Evolutionary conservation across 345 rosid species (phyloP), one percentile per base, ranked within the genome.

Genomic region (Euphorbia tirucalli): DNA sequence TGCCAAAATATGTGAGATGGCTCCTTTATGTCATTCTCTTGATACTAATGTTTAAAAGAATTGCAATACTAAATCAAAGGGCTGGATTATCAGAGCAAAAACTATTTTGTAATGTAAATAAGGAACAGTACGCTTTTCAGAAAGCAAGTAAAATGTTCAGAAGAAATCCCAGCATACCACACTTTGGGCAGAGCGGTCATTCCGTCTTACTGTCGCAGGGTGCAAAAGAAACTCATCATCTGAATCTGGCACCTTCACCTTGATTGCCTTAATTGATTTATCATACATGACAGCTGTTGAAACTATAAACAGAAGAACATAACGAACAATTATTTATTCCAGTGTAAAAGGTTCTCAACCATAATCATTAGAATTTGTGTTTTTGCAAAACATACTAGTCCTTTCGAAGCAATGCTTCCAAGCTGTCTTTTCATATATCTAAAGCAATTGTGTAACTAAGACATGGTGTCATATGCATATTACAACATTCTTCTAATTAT

Each of bases 131-230:
- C 1, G 15, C 13, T 30, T 28, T 18, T 30, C 0, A 6, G 19
- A n/a, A n/a, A n/a, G 64, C 32, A 46, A 56, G 37, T 28, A 30
- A 24, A 52, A 19, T 65, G 32, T 41, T 44, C 57, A 62, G 2
- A 68, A 35, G 4, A 71, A 71, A 43, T n/a, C 16, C 10, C 21
- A 6, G 83, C 83, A 59, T 88, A 94, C 98, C 95, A 92, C 96
- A 70, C 98, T 94, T 78, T 87, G 92, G 0, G 97, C 95, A 27
- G 97, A 94, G 63, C 87, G 91, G 65, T 94, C 97, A 22, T 94
- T 94, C 76, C 97, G 81, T 79, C 98, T 90, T 35, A 94, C 96
- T 2, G 92, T 94, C 41, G 98, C 97, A 69, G 98, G 97, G 80
- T 94, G 96, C 54, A 90, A 86, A 83, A 86, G 80, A 87, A 94